Percentiles rank a stretch among this genome's conserved stretches.
Conservation (phyloP, 257 asterid genomes). For the Phtheirospermum japonicum region DNA sequence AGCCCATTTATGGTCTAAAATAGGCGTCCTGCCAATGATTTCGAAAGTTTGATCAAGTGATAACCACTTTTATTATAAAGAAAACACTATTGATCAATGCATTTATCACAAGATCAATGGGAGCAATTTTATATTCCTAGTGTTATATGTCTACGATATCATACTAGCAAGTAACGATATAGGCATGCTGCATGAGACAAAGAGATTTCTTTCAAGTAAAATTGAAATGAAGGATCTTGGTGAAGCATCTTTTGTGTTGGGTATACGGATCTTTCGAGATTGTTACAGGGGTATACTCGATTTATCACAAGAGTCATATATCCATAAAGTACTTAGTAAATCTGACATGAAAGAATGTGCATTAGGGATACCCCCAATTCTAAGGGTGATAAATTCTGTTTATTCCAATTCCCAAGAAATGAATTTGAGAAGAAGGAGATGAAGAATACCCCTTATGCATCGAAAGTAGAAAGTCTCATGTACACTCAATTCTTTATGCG, state of each 20-base stretch:
- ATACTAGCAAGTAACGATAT: not conserved
- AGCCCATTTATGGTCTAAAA: not conserved
- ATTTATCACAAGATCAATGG: too few relatives aligned
- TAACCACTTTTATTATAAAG: too few relatives aligned
- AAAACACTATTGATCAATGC: too few relatives aligned
- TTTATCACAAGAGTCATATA: not conserved
- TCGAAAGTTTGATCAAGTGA: too few relatives aligned
- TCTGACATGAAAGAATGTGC: not conserved
- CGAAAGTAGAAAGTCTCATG: not conserved
- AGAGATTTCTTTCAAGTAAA: not conserved
- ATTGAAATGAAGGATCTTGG: not conserved
- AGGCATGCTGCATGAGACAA: not conserved
- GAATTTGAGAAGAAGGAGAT: not conserved
- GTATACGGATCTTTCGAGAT: not conserved
- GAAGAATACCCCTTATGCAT: not conserved
- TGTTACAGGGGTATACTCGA: not conserved
- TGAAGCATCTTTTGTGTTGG: too few relatives aligned
- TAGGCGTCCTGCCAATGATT: not conserved
- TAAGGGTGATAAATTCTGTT: not conserved
- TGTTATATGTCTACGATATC: not conserved
- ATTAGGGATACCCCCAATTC: not conserved
- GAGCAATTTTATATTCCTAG: not conserved
- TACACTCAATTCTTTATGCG: slow-evolving; percentile 1
- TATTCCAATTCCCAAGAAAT: not conserved
- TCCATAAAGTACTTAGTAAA: not conserved